Evolutionary conservation across 768 basidiomycete genomes (phyloP).

Genomic region (Amylocystis lapponica): DNA sequence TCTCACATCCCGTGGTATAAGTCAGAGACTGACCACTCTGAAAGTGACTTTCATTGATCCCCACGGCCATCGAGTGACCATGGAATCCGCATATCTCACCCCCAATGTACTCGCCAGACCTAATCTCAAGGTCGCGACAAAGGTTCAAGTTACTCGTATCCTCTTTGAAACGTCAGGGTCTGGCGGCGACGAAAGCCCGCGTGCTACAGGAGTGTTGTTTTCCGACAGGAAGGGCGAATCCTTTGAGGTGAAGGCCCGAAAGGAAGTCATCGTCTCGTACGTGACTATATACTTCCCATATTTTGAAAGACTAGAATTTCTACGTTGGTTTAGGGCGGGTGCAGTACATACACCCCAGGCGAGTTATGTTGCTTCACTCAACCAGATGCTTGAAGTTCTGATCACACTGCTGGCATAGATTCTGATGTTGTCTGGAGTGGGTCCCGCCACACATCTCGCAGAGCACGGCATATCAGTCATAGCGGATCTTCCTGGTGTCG

Average conservation of each 20-base stretch:
- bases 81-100: conserved; percentile 65
- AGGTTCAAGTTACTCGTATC: conserved; percentile 52
- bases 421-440: conserved; percentile 72
- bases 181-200: conserved; percentile 24
- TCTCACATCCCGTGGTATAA: background rate
- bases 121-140: conserved; percentile 57
- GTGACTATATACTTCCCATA: conserved; percentile 18
- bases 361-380: conserved; percentile 9
- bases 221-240: conserved; percentile 31
- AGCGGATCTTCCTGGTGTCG: conserved; percentile 67
- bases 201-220: conserved; percentile 62
- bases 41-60: conserved; percentile 67
- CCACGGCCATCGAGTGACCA: conserved; percentile 48
- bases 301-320: background rate
- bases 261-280: conserved; percentile 60
- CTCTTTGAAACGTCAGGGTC: conserved; percentile 40
- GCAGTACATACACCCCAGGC: conserved; percentile 60
- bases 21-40: conserved; percentile 1
- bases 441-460: conserved; percentile 53
- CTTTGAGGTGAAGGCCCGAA: conserved; percentile 44
- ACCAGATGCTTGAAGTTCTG: no score
- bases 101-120: conserved; percentile 54
- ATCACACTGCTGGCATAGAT: conserved; percentile 45
- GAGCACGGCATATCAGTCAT: conserved; percentile 49
- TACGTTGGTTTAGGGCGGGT: conserved; percentile 41